These are phyloP conservation scores for Monarda citriodora DNA, from an alignment of 305 asterid genomes.

Conservation along the genomic window DNA sequence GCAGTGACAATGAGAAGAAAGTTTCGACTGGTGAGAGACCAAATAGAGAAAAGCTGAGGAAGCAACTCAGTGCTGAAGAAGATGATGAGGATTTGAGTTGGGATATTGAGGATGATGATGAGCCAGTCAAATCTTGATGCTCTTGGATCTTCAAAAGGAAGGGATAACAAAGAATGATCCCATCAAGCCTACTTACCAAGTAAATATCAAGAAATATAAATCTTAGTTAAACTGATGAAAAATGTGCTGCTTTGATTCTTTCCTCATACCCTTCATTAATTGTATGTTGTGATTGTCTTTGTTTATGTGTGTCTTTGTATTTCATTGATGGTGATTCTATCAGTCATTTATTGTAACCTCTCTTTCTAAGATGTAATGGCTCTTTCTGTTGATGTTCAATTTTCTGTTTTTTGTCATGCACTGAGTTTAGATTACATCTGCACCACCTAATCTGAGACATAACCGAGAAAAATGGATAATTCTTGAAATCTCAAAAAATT, in stretches of 20 bases:
- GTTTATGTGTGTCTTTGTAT: constrained; percentile 20
- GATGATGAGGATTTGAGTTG: constrained; percentile 89
- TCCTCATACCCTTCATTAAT: constrained; percentile 14
- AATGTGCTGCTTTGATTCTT: constrained; percentile 26
- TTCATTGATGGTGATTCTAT: constrained; percentile 11
- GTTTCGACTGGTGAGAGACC: constrained; percentile 32
- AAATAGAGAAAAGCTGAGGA: constrained; percentile 39
- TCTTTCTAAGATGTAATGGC: not conserved
- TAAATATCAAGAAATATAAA: constrained; percentile 25
- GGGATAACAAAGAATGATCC: not conserved
- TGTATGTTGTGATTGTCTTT: constrained; percentile 19
- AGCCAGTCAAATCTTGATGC: constrained; percentile 50
- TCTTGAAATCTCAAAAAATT: not conserved
- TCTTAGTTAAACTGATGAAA: constrained; percentile 16
- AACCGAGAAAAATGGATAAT: constrained; percentile 3
- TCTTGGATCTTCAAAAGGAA: constrained; percentile 2
- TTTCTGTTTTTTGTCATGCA: not conserved
- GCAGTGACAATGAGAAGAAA: constrained; percentile 72
- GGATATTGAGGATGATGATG: constrained; percentile 92
- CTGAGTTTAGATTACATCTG: not conserved
- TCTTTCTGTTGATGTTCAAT: not conserved
- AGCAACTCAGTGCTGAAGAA: constrained; percentile 60
- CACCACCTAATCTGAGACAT: too few relatives aligned
- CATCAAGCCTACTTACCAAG: constrained; percentile 20
- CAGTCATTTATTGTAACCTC: constrained; percentile 2